Evolutionary conservation across 148 eudicot species (phyloP), one percentile per base, ranked within the genome.

Genomic region (Pharnaceum exiguum): DNA sequence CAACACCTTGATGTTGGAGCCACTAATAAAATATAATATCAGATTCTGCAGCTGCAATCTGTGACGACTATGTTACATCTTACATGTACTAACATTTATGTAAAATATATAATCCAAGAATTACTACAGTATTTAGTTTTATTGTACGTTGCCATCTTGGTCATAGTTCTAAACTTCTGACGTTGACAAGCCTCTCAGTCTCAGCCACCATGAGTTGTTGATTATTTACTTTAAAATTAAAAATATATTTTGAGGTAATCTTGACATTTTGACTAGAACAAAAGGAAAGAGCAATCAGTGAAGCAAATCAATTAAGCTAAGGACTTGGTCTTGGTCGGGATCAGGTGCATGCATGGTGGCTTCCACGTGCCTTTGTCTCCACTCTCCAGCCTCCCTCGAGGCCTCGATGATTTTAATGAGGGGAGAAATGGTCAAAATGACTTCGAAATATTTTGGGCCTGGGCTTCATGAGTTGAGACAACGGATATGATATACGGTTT

Each of bases 1-100:
- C 70, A 63, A 64, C 65, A 9, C n/a, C 65, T 71, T 33, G 62
- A 31, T 30, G 5, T 24, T 5, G 22, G 60, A 60, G 67, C 72
- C 55, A 1, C 46, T 59, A 10, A 0, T 15, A 56, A 25, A 16
- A 3, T 57, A 25, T 9, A 29, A 24, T 51, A 27, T 30, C 11
- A 5, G 7, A 15, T 28, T 5, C 29, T 24, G 23, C 15, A n/a
- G n/a, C n/a, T n/a, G n/a, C n/a, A n/a, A n/a, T 25, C 2, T 10
- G 10, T 2, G 0, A 47, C 12, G 15, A 19, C 24, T 47, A 47
- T 23, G 25, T 24, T 5, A 25, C 25, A 24, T 10, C 26, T 8
- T 23, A 0, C 1, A 12, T 10, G 5, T 22, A 8, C 2, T 46
- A 4, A 27, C 7, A 30, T 8, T n/a, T n/a, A n/a, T n/a, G n/a